A percentile compares a stretch with the other conserved stretches of the same genome.
These are phyloP conservation scores for Candida broadrunensis DNA, from an alignment of 805 yeast genomes.

Conservation along the genomic window DNA sequence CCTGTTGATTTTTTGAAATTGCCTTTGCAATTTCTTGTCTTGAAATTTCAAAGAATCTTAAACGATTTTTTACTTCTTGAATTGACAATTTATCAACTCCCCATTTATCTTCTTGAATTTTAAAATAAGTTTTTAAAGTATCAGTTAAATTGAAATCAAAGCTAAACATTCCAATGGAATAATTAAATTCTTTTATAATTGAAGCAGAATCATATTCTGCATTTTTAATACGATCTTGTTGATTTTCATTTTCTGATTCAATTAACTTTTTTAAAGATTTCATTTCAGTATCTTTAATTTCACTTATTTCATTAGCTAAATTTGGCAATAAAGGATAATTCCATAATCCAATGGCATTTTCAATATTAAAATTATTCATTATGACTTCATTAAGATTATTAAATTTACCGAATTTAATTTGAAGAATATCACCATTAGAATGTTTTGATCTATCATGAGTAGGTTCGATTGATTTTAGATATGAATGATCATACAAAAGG, in stretches of 20 bases:
- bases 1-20: not conserved
- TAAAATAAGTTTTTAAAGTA: slow-evolving; percentile 1
- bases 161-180: slow-evolving; percentile 20
- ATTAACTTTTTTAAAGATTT: not conserved
- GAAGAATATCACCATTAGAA: slow-evolving; percentile 12
- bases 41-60: slow-evolving; percentile 5
- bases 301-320: not conserved
- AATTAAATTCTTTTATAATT: slow-evolving; percentile 14
- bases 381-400: slow-evolving; percentile 12
- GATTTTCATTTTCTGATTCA: slow-evolving; percentile 8
- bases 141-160: slow-evolving; percentile 21
- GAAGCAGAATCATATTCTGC: slow-evolving; percentile 1
- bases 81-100: not conserved
- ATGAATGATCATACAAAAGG: slow-evolving; percentile 13
- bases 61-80: slow-evolving; percentile 1
- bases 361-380: slow-evolving; percentile 11
- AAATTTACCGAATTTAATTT: slow-evolving; percentile 13
- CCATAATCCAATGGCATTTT: slow-evolving; percentile 9
- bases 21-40: slow-evolving; percentile 5
- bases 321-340: slow-evolving; percentile 16
- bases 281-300: not conserved
- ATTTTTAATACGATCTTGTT: slow-evolving; percentile 6
- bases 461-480: slow-evolving; percentile 10
- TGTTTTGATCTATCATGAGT: slow-evolving; percentile 4
- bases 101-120: not conserved